These are phyloP conservation scores for Yarrowia yakushimensis DNA, from an alignment of 805 yeast genomes.

Conservation along the genomic window DNA sequence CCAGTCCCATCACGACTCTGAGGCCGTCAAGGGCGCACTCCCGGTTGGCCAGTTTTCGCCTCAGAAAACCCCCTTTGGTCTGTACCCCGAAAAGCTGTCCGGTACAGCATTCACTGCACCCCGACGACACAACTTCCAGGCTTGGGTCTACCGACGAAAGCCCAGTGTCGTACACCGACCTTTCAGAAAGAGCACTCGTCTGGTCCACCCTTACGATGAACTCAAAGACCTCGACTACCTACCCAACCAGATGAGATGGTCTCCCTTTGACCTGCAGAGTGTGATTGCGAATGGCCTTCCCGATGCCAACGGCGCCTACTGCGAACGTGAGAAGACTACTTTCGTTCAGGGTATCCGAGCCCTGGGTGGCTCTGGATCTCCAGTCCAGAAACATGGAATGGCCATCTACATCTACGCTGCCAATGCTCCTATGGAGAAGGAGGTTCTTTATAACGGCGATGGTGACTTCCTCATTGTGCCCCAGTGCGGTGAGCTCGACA, in stretches of 20 bases:
- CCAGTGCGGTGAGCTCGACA: conserved; percentile 32
- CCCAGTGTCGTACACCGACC: conserved; percentile 32
- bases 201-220: conserved; percentile 1
- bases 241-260: conserved; percentile 35
- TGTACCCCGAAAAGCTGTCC: conserved; percentile 35
- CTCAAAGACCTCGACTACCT: conserved; percentile 27
- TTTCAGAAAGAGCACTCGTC: conserved; percentile 20
- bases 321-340: conserved; percentile 22
- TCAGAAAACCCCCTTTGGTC: conserved; percentile 32
- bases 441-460: conserved; percentile 32
- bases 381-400: conserved; percentile 30
- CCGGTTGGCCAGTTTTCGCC: conserved; percentile 34
- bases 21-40: conserved; percentile 31
- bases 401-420: conserved; percentile 33
- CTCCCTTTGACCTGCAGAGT: conserved; percentile 30
- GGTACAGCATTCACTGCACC: conserved; percentile 37
- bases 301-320: background rate
- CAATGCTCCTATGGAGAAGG: conserved; percentile 31
- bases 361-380: conserved; percentile 33
- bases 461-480: conserved; percentile 36
- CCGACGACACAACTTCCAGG: conserved; percentile 32
- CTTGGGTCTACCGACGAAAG: conserved; percentile 33
- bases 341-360: conserved; percentile 31
- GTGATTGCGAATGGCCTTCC: background rate
- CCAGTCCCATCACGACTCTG: conserved; percentile 33